Percentiles rank a stretch among this genome's conserved stretches.
phyloP scores from a whole-genome alignment of 495 filamentous ascomycete species.

The Talaromyces proteolyticus region DNA sequence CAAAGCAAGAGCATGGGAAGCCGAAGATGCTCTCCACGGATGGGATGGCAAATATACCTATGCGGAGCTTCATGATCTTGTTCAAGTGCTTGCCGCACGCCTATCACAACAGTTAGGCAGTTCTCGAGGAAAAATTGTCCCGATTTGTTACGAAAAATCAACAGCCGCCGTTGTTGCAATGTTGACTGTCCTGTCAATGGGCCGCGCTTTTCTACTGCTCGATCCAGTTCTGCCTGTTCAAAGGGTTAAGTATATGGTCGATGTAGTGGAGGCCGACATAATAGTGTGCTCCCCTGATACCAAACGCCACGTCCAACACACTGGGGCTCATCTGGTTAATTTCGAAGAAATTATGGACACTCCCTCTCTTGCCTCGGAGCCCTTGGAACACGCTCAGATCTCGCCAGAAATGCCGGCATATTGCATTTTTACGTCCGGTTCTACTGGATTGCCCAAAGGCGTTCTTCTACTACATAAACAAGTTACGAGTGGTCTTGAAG shows the following conservation, averaged over 20 bases:
- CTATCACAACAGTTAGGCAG: too few species aligned
- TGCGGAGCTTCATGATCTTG: too few species aligned
- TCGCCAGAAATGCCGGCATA: neutral
- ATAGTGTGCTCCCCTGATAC: neutral
- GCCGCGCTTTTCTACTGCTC: slow-evolving; percentile 13
- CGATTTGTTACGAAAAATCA: slow-evolving; percentile 39
- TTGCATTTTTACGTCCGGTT: slow-evolving; percentile 24
- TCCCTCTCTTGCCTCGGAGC: neutral
- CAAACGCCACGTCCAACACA: too few species aligned
- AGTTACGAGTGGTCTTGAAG: neutral
- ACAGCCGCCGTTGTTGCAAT: slow-evolving; percentile 31
- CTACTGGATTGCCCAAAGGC: slow-evolving; percentile 33
- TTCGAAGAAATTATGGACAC: neutral
- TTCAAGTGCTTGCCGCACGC: too few species aligned
- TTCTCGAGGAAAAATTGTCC: too few species aligned
- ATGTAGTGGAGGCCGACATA: neutral
- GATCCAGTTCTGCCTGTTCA: neutral
- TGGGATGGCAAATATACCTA: too few species aligned
- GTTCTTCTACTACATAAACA: slow-evolving; percentile 21
- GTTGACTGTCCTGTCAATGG: slow-evolving; percentile 39
- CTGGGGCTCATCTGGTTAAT: too few species aligned
- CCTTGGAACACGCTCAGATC: neutral
- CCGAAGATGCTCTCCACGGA: too few species aligned
- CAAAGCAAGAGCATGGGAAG: too few species aligned
- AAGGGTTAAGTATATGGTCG: neutral